Evolutionary conservation across 768 basidiomycete genomes (phyloP), one percentile per base, ranked within the genome.

Genomic region (Suillus ampliporus): DNA sequence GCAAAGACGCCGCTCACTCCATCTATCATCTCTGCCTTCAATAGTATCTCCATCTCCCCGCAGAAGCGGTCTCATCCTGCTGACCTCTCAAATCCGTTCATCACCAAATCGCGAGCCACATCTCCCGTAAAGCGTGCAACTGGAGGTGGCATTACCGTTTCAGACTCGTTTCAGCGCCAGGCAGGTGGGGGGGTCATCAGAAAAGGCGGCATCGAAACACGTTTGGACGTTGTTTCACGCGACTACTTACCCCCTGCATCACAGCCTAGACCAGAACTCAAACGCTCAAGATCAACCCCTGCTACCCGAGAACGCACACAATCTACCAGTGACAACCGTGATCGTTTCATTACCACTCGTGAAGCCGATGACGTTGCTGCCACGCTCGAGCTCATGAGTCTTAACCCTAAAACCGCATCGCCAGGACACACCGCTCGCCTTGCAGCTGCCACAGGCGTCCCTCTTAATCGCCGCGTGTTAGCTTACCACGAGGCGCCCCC

Each of bases 401-500:
- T 89, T 68, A 86, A 88, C 71, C 77, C 86, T 0, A 79, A 82
- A 47, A 78, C 83, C 1, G 78, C 83, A 14, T 93, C 92, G 0
- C 91, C 91, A 1, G 86, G 88, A 0, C 92, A 94, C 70, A 91
- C 91, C 0, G 89, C 90, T 13, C 85, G 92, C 44, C 83, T 94
- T 21, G 89, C 86, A 7, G 87, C 84, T 1, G 92, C 92, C 1
- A 85, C 91, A 0, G 92, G 91, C 23, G 83, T 94, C 15, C 87
- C 89, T 11, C 75, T 91, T 57, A 91, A 90, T 69, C 86, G 89
- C 26, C 90, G 95, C 38, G 90, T 97, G 57, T 84, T 97, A 8
- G 89, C 91, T 6, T 97, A 95, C 75, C 90, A 94, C 72, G 94
- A 95, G 72, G 87, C 87, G 17, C 95, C 95, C 0, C 91, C 94